Evolutionary conservation across 2,329 filamentous ascomycete genomes (phyloP).

Genomic region (Aureobasidium sp.): DNA sequence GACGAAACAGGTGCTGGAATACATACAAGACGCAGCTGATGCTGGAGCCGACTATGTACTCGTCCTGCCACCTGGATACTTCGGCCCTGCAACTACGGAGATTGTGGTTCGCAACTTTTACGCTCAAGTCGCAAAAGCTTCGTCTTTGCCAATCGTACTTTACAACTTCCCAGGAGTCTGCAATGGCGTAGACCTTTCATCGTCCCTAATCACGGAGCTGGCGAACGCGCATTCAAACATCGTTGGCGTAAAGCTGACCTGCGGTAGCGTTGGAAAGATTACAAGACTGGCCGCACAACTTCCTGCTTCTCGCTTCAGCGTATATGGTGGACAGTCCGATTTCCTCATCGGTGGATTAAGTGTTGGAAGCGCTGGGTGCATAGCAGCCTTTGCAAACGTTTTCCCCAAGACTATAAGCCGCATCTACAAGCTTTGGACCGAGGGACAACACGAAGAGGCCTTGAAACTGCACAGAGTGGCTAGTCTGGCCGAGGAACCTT

Average conservation of each 20-base stretch:
- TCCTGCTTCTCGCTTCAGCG: slow-evolving; percentile 50
- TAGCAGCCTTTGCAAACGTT: slow-evolving; percentile 48
- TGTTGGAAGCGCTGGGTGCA: slow-evolving; percentile 43
- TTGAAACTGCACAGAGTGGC: slow-evolving; percentile 54
- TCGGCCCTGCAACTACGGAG: slow-evolving; percentile 37
- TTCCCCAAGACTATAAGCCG: slow-evolving; percentile 49
- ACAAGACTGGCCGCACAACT: slow-evolving; percentile 49
- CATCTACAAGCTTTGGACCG: slow-evolving; percentile 56
- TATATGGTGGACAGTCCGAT: slow-evolving; percentile 62
- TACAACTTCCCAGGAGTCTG: slow-evolving; percentile 66
- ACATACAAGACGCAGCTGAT: slow-evolving; percentile 34
- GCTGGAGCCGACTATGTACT: slow-evolving; percentile 39
- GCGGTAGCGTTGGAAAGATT: slow-evolving; percentile 55
- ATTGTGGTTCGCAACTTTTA: slow-evolving; percentile 38
- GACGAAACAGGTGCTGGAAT: slow-evolving; percentile 38
- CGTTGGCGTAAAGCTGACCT: slow-evolving; percentile 60
- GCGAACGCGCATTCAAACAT: slow-evolving; percentile 46
- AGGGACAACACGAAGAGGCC: slow-evolving; percentile 52
- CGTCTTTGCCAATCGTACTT: slow-evolving; percentile 57
- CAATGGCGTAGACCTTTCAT: slow-evolving; percentile 62
- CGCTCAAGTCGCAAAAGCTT: slow-evolving; percentile 48
- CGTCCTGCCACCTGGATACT: slow-evolving; percentile 40
- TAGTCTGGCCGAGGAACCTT: slow-evolving; percentile 56
- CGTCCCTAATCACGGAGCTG: slow-evolving; percentile 51
- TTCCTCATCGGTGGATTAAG: slow-evolving; percentile 50